A percentile compares a stretch with the other conserved stretches of the same genome.
Evolutionary conservation across 345 rosid species (phyloP).

Genomic region (Lagerstroemia speciosa): DNA sequence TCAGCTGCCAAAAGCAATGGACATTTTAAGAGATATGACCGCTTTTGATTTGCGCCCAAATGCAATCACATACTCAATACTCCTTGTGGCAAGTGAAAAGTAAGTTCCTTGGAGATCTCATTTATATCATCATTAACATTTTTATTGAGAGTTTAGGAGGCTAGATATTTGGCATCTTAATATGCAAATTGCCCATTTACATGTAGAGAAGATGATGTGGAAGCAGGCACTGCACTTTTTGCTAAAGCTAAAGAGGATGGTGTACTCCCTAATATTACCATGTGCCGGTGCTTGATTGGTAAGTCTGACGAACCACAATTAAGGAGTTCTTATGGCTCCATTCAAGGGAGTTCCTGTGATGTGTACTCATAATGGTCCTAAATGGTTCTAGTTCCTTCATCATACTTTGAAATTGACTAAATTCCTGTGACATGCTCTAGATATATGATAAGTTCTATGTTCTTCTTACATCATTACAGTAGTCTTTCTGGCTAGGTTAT

Average conservation of each 20-base stretch:
- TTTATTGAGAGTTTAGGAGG: neutral
- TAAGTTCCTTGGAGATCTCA: constrained; percentile 16
- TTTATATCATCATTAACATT: neutral
- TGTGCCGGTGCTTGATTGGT: constrained; percentile 77
- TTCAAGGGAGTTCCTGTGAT: neutral
- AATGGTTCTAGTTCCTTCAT: neutral
- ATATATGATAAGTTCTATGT: neutral
- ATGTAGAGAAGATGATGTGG: constrained; percentile 74
- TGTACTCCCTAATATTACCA: constrained; percentile 51
- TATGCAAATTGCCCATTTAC: constrained; percentile 11
- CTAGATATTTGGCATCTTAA: neutral
- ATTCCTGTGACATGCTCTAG: neutral
- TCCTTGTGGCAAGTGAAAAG: constrained; percentile 81
- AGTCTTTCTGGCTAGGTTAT: neutral
- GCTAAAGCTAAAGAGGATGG: constrained; percentile 67
- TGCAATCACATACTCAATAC: constrained; percentile 71
- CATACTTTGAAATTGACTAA: neutral
- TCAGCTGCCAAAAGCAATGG: constrained; percentile 72
- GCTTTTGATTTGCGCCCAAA: constrained; percentile 50
- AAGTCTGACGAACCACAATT: constrained; percentile 20
- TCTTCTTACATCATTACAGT: neutral
- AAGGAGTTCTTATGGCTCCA: neutral
- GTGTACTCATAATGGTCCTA: neutral
- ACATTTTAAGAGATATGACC: constrained; percentile 69
- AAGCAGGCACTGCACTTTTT: constrained; percentile 51